Conservation (phyloP, 352 stramenopile genomes). For the Pythium brachiatum region DNA sequence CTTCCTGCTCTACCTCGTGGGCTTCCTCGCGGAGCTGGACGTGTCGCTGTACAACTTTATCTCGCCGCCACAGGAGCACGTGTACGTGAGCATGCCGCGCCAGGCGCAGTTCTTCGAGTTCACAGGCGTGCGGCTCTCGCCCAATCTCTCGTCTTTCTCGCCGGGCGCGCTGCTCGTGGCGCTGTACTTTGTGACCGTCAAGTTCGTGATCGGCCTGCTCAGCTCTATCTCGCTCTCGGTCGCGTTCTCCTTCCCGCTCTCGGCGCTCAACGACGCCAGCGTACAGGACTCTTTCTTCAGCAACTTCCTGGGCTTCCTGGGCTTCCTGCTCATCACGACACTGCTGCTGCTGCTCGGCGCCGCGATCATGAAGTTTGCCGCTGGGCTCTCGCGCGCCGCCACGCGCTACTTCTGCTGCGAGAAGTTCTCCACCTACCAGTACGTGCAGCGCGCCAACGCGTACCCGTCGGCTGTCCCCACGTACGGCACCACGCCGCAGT, state of each 20-base stretch:
- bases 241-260: slow-evolving; percentile 47
- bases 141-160: slow-evolving; percentile 45
- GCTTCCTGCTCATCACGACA: slow-evolving; percentile 43
- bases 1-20: slow-evolving; percentile 46
- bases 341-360: slow-evolving; percentile 51
- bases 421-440: slow-evolving; percentile 48
- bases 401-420: slow-evolving; percentile 75
- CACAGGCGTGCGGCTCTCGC: slow-evolving; percentile 50
- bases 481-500: slow-evolving; percentile 33
- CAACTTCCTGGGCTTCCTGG: slow-evolving; percentile 36
- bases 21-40: slow-evolving; percentile 55
- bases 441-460: slow-evolving; percentile 25
- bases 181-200: slow-evolving; percentile 64
- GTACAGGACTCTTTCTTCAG: slow-evolving; percentile 40
- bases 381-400: slow-evolving; percentile 36
- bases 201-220: slow-evolving; percentile 48
- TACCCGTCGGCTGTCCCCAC: slow-evolving; percentile 22
- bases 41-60: slow-evolving; percentile 66
- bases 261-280: slow-evolving; percentile 34
- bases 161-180: slow-evolving; percentile 37
- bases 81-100: slow-evolving; percentile 40
- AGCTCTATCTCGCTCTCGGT: slow-evolving; percentile 55
- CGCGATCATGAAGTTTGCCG: slow-evolving; percentile 53
- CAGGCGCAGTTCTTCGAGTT: slow-evolving; percentile 33
- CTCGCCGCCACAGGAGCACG: slow-evolving; percentile 43